Conservation (phyloP, 805 yeast species). For the Suhomyces sp. region DNA sequence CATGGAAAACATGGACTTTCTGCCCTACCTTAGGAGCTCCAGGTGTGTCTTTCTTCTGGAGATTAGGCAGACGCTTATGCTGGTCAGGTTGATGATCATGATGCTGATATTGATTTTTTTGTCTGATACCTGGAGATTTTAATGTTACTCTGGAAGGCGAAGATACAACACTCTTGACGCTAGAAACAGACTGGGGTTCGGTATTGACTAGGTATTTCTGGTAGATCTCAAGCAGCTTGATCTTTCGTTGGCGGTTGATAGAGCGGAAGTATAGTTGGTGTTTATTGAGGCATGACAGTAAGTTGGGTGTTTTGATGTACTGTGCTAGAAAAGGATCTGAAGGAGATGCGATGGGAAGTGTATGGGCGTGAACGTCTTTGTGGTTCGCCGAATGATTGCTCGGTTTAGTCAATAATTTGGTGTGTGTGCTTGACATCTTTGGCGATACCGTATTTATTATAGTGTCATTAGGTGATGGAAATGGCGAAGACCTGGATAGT, state of each 20-base stretch:
- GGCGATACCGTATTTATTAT: conserved; percentile 8
- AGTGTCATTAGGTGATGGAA: conserved; percentile 12
- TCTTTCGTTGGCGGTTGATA: conserved; percentile 16
- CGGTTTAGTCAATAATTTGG: neutral
- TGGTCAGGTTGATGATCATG: neutral
- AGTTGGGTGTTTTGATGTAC: conserved; percentile 18
- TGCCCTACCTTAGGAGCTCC: neutral
- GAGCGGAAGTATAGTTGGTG: conserved; percentile 20
- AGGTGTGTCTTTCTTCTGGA: neutral
- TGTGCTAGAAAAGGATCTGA: conserved; percentile 21
- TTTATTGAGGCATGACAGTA: conserved; percentile 11
- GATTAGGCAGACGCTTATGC: neutral
- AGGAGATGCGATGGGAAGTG: neutral
- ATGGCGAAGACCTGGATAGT: conserved; percentile 10
- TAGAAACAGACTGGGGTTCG: neutral
- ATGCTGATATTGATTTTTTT: neutral
- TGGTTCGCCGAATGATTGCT: neutral
- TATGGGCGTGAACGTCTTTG: neutral
- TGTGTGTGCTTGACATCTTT: conserved; percentile 6
- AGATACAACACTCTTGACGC: neutral
- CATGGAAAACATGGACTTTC: neutral
- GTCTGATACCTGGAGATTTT: neutral
- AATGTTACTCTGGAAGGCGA: neutral
- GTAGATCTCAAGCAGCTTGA: conserved; percentile 21
- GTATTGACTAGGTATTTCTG: conserved; percentile 17